phyloP scores from a whole-genome alignment of 345 rosid species.

The Microthlaspi erraticum region DNA sequence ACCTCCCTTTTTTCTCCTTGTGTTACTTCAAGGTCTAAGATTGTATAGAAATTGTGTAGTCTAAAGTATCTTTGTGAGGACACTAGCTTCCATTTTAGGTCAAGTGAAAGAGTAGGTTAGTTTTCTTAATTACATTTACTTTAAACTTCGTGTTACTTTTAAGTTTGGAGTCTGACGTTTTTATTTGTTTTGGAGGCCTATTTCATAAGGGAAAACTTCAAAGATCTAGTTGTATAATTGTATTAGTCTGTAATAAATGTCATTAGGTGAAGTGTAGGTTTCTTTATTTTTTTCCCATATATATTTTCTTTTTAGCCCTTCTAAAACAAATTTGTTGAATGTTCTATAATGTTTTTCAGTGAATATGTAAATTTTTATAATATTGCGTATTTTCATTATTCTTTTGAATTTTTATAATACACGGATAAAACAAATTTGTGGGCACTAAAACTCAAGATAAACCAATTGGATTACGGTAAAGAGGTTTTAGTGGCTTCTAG shows the following conservation, averaged over 20 bases:
- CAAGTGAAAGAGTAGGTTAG: constrained; percentile 17
- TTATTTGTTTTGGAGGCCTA: not conserved
- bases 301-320: no score
- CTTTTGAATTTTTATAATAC: no score
- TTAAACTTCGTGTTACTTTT: not conserved
- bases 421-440: no score
- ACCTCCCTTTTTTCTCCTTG: constrained; percentile 26
- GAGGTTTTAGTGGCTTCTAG: constrained; percentile 13
- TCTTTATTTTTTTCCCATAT: no score
- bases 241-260: not conserved
- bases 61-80: not conserved
- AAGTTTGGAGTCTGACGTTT: not conserved
- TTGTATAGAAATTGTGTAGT: constrained; percentile 14
- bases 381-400: no score
- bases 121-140: constrained; percentile 10
- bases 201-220: not conserved
- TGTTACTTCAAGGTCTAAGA: constrained; percentile 17
- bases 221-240: not conserved
- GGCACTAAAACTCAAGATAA: no score
- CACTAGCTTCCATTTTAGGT: constrained; percentile 6
- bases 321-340: no score
- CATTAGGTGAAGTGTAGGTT: not conserved
- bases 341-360: no score
- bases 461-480: not conserved
- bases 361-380: no score